Base-by-base conservation (phyloP, 768 basidiomycete species). In the Mycena alexandri region DNA sequence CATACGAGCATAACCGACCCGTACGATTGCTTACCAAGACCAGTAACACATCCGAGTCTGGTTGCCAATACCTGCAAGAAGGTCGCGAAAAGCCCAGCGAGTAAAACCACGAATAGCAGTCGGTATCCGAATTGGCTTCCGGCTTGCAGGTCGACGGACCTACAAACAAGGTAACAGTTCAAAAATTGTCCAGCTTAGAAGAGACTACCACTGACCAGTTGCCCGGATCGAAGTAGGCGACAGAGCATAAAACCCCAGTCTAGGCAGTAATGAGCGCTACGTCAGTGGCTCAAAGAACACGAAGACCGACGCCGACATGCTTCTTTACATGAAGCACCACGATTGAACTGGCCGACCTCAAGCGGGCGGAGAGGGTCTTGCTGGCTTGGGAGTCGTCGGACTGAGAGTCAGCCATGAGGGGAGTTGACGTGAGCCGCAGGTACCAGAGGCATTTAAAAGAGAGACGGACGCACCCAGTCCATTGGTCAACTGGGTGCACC, bases 111-210 rank as follows among this genome's bases (percentile, higher is more conserved):
- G 78, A 97, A 96, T 34, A 99, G 85, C 16, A 96, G 83, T 66
- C 86, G 87, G 79, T 97, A 98, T 0, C 96, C 95, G 75, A 86
- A 96, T 62, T 89, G 77, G 21, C 92, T 92, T 12, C 95, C 95
- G 1, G 95, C 95, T 78, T 93, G 91, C 10, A 96, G 81, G 79
- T 96, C 38, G 6, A 29, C 29, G 29, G 29, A 29, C 29, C 29
- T 29, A 29, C 29, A 29, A 29, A n/a, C n/a, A n/a, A n/a, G n/a
- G n/a, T 6, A 29, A 29, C 6, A 29, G 29, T 29, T 29, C 29
- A 29, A 6, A 29, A 29, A 3, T 29, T 6, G 29, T 29, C 29
- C 29, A 29, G 29, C 6, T 29, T 29, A 29, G 6, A 6, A 29
- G 29, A 29, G n/a, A n/a, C n/a, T n/a, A n/a, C 95, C 17, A 95